phyloP scores from a whole-genome alignment of 1,284 basidiomycete species.

The Blastosporella zonata region DNA sequence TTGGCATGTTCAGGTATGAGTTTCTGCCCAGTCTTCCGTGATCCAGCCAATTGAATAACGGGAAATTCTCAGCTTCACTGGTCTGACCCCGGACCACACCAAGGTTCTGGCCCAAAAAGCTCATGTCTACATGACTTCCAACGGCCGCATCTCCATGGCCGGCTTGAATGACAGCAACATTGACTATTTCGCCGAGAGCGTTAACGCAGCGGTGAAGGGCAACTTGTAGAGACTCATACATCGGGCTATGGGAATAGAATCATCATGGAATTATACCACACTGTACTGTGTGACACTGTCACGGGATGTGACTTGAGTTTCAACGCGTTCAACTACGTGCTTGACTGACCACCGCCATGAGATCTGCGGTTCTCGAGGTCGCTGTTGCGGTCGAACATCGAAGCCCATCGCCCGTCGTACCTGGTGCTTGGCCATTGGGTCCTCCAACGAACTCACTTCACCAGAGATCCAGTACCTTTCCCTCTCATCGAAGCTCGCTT shows the following conservation, averaged over 20 bases:
- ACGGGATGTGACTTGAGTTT: not conserved
- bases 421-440: constrained; percentile 32
- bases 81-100: constrained; percentile 81
- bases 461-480: constrained; percentile 22
- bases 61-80: constrained; percentile 71
- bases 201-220: constrained; percentile 82
- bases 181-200: constrained; percentile 86
- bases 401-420: constrained; percentile 26
- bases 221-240: constrained; percentile 47
- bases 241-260: constrained; percentile 13
- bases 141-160: constrained; percentile 95
- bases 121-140: constrained; percentile 90
- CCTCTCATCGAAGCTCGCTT: constrained; percentile 2
- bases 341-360: constrained; percentile 3
- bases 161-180: constrained; percentile 90
- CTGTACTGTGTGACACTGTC: constrained; percentile 6
- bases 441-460: constrained; percentile 12
- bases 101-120: constrained; percentile 87
- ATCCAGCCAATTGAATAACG: constrained; percentile 16
- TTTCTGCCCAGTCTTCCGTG: not conserved
- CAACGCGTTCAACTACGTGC: not conserved
- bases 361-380: constrained; percentile 2
- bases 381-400: constrained; percentile 8
- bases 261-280: constrained; percentile 10
- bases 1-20: constrained; percentile 87